Conservation (phyloP, 1,139 yeast genomes). For the Zygoascus hellenicus region DNA sequence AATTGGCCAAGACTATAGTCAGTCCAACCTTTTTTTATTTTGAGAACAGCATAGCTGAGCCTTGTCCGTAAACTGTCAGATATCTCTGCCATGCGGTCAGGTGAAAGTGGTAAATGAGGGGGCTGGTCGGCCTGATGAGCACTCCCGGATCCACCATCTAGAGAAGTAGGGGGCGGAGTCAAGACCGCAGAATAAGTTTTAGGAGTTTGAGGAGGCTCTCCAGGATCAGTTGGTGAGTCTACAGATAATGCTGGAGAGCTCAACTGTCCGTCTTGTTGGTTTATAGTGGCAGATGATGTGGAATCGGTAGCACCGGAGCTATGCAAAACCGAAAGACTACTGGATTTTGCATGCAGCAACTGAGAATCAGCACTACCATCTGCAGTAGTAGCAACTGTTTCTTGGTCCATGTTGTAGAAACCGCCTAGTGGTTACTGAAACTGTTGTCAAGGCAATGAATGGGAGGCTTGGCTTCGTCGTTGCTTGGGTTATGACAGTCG, state of each 20-base stretch:
- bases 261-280: not conserved
- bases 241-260: not conserved
- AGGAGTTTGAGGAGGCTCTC: constrained; percentile 7
- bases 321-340: too few relatives aligned
- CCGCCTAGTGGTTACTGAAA: too few relatives aligned
- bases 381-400: too few relatives aligned
- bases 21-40: constrained; percentile 37
- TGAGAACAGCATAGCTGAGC: constrained; percentile 43
- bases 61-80: constrained; percentile 38
- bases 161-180: constrained; percentile 7
- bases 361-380: too few relatives aligned
- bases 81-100: constrained; percentile 8
- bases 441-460: too few relatives aligned
- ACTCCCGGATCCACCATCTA: not conserved
- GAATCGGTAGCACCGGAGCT: not conserved
- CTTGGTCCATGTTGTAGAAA: too few relatives aligned
- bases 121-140: constrained; percentile 1
- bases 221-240: not conserved
- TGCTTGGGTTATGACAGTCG: too few relatives aligned
- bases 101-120: constrained; percentile 6
- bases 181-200: constrained; percentile 3
- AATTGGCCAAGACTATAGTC: constrained; percentile 24
- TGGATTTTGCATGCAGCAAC: too few relatives aligned
- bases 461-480: too few relatives aligned
- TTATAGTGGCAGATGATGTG: not conserved